These are phyloP conservation scores for Lasiodiplodia sp. DNA, from an alignment of 2,329 filamentous ascomycete genomes.

Conservation along the genomic window DNA sequence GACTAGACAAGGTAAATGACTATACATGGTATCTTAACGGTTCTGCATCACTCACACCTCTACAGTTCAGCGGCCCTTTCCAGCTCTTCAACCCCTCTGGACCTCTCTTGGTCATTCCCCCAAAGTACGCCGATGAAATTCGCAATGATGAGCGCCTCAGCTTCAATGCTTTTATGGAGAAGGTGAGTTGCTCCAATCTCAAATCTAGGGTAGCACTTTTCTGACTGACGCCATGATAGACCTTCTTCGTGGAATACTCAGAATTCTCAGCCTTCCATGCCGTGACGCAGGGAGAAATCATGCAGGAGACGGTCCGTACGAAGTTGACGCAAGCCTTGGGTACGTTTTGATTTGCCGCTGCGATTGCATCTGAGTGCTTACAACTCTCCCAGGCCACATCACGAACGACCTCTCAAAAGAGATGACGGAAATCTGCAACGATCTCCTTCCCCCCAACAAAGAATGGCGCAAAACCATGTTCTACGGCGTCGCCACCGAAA, in stretches of 20 bases:
- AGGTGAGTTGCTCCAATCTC: background rate
- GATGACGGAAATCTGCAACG: background rate
- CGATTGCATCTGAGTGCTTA: background rate
- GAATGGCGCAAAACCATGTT: constrained; percentile 33
- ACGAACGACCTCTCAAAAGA: constrained; percentile 9
- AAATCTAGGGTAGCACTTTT: background rate
- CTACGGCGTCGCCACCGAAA: constrained; percentile 38
- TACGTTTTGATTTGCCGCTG: background rate
- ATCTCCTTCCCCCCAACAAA: background rate
- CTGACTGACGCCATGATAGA: background rate
- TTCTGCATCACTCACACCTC: background rate
- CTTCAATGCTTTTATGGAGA: constrained; percentile 11
- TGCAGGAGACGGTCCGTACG: constrained; percentile 18
- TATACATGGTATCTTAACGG: background rate
- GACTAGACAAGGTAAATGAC: background rate
- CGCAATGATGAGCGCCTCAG: constrained; percentile 16
- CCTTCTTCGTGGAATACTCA: background rate
- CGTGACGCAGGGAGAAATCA: constrained; percentile 12
- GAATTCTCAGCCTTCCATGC: constrained; percentile 13
- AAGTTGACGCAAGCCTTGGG: constrained; percentile 9
- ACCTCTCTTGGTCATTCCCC: background rate
- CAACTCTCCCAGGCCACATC: background rate
- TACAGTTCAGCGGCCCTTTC: constrained; percentile 15
- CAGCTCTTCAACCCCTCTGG: constrained; percentile 7
- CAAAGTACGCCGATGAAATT: constrained; percentile 13